Evolutionary conservation across 2,329 filamentous ascomycete species (phyloP).

Genomic region (Colletotrichum agaves): DNA sequence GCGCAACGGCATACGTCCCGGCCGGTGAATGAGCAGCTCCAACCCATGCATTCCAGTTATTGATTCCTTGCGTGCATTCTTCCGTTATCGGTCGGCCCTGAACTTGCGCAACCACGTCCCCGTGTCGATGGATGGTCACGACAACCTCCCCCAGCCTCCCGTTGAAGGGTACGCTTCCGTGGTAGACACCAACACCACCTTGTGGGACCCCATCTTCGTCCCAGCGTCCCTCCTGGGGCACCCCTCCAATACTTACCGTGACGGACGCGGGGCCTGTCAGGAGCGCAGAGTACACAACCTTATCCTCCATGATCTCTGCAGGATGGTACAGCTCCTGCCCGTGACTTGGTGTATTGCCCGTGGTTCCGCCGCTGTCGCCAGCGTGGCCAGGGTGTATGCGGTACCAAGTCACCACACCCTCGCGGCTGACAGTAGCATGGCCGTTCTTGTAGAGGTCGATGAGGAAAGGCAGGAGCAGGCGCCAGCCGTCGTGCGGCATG

Average conservation of each 20-base stretch:
- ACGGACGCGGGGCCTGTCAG: conserved; percentile 42
- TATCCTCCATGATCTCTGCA: conserved; percentile 38
- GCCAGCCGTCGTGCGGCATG: conserved; percentile 63
- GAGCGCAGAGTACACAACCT: conserved; percentile 43
- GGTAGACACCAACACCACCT: conserved; percentile 45
- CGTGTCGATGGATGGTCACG: conserved; percentile 36
- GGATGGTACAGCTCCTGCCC: conserved; percentile 41
- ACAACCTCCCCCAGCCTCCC: conserved; percentile 41
- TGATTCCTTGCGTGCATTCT: conserved; percentile 28
- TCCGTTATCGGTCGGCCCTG: conserved; percentile 29
- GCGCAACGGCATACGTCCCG: conserved; percentile 22
- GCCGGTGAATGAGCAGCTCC: not conserved
- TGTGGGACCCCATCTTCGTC: conserved; percentile 39
- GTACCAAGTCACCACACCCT: conserved; percentile 45
- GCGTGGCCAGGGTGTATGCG: conserved; percentile 36
- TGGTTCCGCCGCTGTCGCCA: conserved; percentile 43
- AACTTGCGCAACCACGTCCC: conserved; percentile 19
- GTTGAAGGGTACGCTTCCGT: conserved; percentile 43
- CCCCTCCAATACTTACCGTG: conserved; percentile 44
- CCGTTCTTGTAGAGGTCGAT: conserved; percentile 49
- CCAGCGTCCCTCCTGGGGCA: conserved; percentile 38
- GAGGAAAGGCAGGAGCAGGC: conserved; percentile 53
- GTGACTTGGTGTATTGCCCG: conserved; percentile 44
- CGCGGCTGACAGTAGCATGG: conserved; percentile 40
- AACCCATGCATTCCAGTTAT: conserved; percentile 39